These are phyloP conservation scores for Ophiognomonia clavigignenti-juglandacearum DNA, from an alignment of 2,329 filamentous ascomycete genomes.

Conservation along the genomic window DNA sequence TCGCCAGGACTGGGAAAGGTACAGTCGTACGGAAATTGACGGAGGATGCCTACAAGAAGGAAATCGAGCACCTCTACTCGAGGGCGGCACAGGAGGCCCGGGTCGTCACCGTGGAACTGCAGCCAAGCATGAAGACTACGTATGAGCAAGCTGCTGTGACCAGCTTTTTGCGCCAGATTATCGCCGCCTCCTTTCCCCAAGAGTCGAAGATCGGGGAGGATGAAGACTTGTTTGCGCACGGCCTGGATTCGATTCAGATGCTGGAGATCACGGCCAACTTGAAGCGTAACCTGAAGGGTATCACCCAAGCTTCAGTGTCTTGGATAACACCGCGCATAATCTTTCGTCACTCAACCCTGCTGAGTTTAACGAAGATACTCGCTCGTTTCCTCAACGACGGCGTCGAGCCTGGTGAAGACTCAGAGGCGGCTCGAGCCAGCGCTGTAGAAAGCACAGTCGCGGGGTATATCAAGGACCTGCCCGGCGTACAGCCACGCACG, in stretches of 20 bases:
- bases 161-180: background rate
- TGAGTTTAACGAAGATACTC: no score
- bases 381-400: background rate
- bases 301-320: background rate
- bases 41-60: conserved; percentile 16
- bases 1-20: conserved; percentile 20
- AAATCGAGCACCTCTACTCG: conserved; percentile 18
- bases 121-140: background rate
- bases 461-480: background rate
- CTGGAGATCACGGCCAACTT: conserved; percentile 12
- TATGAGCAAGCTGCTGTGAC: background rate
- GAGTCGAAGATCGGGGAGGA: conserved; percentile 3
- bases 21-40: conserved; percentile 20
- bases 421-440: background rate
- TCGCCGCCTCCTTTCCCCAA: background rate
- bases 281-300: conserved; percentile 12
- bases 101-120: background rate
- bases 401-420: background rate
- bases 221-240: conserved; percentile 16
- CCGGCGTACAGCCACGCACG: background rate
- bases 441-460: background rate
- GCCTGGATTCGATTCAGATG: conserved; percentile 17
- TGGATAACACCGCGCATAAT: conserved; percentile 2
- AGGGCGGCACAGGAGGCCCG: background rate
- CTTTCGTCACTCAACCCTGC: background rate